These are phyloP conservation scores for Akanthomyces lecanii DNA, from an alignment of 2,329 filamentous ascomycete genomes.

Conservation along the genomic window DNA sequence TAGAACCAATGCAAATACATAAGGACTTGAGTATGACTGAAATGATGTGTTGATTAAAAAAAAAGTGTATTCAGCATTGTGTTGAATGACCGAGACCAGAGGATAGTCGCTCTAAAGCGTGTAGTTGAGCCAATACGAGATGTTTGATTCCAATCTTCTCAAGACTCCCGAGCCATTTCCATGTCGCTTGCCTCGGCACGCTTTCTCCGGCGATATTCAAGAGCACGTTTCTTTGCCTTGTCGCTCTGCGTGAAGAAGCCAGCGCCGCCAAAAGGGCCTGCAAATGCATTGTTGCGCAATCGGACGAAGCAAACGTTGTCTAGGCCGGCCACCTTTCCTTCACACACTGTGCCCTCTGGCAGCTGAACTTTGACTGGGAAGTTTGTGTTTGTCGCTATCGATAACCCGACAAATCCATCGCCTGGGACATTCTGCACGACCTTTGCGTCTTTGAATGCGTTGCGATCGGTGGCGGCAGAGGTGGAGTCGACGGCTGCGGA, in stretches of 20 bases:
- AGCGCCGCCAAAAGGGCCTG: conserved; percentile 17
- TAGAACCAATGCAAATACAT: too few relatives aligned
- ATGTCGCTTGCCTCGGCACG: not conserved
- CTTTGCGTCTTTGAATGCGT: conserved; percentile 7
- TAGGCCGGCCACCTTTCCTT: conserved; percentile 16
- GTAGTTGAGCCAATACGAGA: too few relatives aligned
- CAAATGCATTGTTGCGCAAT: conserved; percentile 13
- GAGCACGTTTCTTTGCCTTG: conserved; percentile 10
- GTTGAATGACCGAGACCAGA: too few relatives aligned
- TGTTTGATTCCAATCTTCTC: too few relatives aligned
- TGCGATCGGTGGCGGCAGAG: conserved; percentile 7
- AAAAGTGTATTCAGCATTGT: too few relatives aligned
- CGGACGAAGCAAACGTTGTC: conserved; percentile 17
- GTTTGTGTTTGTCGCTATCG: conserved; percentile 10
- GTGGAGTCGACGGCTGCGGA: conserved; percentile 9
- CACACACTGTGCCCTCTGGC: conserved; percentile 10
- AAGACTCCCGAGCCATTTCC: too few relatives aligned
- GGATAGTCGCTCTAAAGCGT: too few relatives aligned
- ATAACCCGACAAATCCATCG: conserved; percentile 9
- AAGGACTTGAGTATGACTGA: too few relatives aligned
- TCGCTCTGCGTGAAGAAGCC: conserved; percentile 16
- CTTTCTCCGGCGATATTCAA: conserved; percentile 13
- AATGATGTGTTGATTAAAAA: too few relatives aligned
- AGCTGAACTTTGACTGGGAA: conserved; percentile 10
- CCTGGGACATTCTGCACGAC: conserved; percentile 8